A percentile compares a stretch with the other conserved stretches of the same genome.
These are phyloP conservation scores for Annona cherimola DNA, from an alignment of 164 flowering plant genomes.

Conservation along the genomic window DNA sequence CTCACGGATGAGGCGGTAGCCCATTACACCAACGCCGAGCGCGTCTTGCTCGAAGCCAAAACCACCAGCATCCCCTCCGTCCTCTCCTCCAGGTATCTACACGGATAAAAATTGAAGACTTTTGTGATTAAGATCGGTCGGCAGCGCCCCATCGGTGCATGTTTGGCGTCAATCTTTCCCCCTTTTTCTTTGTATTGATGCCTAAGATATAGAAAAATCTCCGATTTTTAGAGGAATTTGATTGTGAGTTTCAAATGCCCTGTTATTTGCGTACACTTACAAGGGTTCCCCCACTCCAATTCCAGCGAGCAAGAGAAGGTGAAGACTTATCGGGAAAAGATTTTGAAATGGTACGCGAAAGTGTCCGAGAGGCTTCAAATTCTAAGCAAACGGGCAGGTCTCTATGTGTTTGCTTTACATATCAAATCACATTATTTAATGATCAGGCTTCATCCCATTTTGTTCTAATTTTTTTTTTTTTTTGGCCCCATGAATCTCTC, in stretches of 20 bases:
- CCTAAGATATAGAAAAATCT: not conserved
- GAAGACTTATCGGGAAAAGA: constrained; percentile 72
- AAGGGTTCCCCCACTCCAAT: not conserved
- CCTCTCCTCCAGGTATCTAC: constrained; percentile 45
- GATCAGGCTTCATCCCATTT: not conserved
- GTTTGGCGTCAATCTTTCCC: not conserved
- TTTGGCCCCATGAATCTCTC: not conserved
- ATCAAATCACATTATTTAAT: constrained; percentile 1
- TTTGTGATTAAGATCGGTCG: too few relatives aligned
- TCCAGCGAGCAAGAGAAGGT: constrained; percentile 84
- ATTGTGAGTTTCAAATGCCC: not conserved
- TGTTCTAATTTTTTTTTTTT: constrained; percentile 5
- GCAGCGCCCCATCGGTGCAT: too few relatives aligned
- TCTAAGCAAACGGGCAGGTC: constrained; percentile 59
- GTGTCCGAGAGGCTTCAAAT: constrained; percentile 74
- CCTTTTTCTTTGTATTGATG: not conserved
- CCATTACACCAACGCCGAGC: constrained; percentile 67
- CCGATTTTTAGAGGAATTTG: not conserved
- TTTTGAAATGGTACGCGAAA: constrained; percentile 80
- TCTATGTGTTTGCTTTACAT: not conserved
- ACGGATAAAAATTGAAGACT: not conserved
- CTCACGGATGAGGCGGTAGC: constrained; percentile 68
- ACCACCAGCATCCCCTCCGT: constrained; percentile 60
- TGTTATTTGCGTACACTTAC: not conserved
- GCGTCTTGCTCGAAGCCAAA: constrained; percentile 64